These are phyloP conservation scores for Xylaria scruposa DNA, from an alignment of 495 filamentous ascomycete genomes.

Conservation along the genomic window DNA sequence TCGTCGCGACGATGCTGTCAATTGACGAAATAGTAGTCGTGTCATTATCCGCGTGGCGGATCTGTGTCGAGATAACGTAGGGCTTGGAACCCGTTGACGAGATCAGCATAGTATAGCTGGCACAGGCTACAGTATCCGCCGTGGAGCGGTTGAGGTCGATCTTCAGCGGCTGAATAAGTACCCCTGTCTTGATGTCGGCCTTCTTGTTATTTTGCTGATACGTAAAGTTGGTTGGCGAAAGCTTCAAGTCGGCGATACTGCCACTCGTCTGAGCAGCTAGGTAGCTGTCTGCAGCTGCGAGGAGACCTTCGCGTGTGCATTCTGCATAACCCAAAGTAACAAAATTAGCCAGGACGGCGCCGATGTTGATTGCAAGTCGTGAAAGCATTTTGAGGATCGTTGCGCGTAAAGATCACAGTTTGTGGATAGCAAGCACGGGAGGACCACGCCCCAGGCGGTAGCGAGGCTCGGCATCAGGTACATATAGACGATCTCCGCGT, in stretches of 20 bases:
- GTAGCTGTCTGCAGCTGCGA: conserved; percentile 47
- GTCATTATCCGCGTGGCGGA: conserved; percentile 47
- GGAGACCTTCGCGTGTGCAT: conserved; percentile 48
- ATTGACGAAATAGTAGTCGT: conserved; percentile 44
- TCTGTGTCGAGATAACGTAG: conserved; percentile 52
- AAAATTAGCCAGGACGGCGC: not conserved
- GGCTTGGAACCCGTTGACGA: conserved; percentile 45
- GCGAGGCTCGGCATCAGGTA: conserved; percentile 20
- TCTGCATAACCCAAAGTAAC: conserved; percentile 31
- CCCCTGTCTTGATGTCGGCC: conserved; percentile 40
- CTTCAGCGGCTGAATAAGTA: conserved; percentile 45
- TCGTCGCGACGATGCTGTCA: conserved; percentile 56
- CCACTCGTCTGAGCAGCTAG: conserved; percentile 44
- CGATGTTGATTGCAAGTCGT: not conserved
- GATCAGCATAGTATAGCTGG: conserved; percentile 54
- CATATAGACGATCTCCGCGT: conserved; percentile 20
- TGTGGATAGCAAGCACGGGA: not conserved
- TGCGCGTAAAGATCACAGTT: not conserved
- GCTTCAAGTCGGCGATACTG: conserved; percentile 34
- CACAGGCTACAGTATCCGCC: conserved; percentile 50
- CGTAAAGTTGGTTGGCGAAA: conserved; percentile 45
- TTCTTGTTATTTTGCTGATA: conserved; percentile 54
- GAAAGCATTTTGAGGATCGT: not conserved
- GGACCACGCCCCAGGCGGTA: not conserved
- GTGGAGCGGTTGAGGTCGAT: conserved; percentile 48